Conservation (phyloP, 2,329 filamentous ascomycete species). For the Chrysoporthe austroafricana region DNA sequence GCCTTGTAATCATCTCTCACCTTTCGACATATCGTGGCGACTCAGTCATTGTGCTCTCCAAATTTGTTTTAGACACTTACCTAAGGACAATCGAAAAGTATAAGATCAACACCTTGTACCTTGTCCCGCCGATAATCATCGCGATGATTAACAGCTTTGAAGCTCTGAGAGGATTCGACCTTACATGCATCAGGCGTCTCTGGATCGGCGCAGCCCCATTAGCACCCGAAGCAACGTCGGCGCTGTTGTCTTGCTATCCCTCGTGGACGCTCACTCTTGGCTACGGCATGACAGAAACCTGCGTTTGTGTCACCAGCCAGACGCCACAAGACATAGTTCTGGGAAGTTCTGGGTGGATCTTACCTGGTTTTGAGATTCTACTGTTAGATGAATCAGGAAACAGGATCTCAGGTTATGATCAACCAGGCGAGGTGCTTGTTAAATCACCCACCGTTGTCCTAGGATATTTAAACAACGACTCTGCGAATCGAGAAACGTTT, state of each 20-base stretch:
- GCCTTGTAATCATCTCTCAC: background rate
- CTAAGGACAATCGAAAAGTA: background rate
- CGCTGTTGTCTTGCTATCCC: background rate
- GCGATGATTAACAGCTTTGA: background rate
- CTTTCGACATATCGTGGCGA: constrained; percentile 4
- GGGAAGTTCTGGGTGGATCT: constrained; percentile 2
- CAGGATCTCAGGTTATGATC: constrained; percentile 54
- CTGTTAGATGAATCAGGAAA: background rate
- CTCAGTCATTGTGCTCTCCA: background rate
- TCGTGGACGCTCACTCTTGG: constrained; percentile 1
- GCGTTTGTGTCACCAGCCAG: constrained; percentile 1
- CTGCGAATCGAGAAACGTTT: constrained; percentile 81
- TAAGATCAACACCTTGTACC: background rate
- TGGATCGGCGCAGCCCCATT: constrained; percentile 2
- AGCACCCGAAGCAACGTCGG: constrained; percentile 2
- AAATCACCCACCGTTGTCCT: constrained; percentile 76
- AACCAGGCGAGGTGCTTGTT: constrained; percentile 79
- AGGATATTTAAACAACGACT: constrained; percentile 85
- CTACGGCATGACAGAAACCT: constrained; percentile 7
- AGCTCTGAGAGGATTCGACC: background rate
- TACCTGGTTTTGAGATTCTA: background rate
- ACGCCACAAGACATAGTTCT: background rate
- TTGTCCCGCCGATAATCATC: background rate
- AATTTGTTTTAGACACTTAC: background rate
- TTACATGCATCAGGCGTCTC: background rate